Conservation (phyloP, 345 rosid species). For the Cardamine resedifolia region DNA sequence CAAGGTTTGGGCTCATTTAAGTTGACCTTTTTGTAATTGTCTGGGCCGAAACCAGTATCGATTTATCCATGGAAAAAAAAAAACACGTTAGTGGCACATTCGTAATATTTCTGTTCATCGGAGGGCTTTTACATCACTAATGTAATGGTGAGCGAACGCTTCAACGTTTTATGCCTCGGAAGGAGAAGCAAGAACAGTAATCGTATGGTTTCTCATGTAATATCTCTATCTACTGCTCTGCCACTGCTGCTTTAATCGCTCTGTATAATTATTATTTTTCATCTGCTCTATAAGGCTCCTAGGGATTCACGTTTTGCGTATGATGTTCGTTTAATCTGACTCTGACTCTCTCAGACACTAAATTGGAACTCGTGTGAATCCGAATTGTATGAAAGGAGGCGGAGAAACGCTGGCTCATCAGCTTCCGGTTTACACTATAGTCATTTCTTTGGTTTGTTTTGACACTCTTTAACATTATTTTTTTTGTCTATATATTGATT, state of each 20-base stretch:
- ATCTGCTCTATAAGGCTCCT: not conserved
- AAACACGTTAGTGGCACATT: not conserved
- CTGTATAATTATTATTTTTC: not conserved
- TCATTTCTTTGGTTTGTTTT: not conserved
- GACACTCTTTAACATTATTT: not conserved
- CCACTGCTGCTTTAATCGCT: not conserved
- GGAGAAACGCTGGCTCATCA: not conserved
- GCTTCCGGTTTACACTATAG: not conserved
- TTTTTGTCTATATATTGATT: not conserved
- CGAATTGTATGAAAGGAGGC: not conserved
- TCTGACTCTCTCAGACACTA: not conserved
- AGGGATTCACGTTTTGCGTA: slow-evolving; percentile 14
- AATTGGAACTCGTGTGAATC: not conserved
- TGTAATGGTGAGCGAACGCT: not conserved
- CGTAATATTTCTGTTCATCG: not conserved
- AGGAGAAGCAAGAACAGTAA: not conserved
- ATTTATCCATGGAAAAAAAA: not conserved
- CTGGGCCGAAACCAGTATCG: not conserved
- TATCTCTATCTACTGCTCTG: not conserved
- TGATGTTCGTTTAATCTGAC: not conserved
- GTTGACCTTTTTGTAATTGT: too few relatives aligned
- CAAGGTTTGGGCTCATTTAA: not conserved
- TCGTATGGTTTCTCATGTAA: not conserved
- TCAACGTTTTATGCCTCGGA: not conserved
- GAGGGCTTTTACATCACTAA: not conserved